Conservation (phyloP, 805 yeast species). For the Metschnikowia koreensis region DNA sequence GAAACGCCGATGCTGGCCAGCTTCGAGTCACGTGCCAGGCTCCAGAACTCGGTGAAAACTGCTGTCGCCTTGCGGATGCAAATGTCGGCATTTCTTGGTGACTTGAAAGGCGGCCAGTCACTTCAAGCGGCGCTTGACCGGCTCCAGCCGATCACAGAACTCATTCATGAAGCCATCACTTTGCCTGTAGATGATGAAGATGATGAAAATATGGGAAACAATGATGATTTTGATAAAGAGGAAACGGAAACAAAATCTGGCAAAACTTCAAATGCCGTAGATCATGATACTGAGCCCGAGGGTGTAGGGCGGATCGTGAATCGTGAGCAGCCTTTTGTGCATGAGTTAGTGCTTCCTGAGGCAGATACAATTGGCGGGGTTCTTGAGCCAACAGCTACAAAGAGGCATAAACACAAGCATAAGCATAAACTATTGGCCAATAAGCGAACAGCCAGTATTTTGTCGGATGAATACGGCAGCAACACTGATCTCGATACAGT, state of each 20-base stretch:
- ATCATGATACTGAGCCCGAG: constrained; percentile 47
- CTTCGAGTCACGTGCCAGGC: constrained; percentile 19
- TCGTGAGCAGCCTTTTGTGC: constrained; percentile 47
- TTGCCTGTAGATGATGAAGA: constrained; percentile 50
- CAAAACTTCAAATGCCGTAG: constrained; percentile 7
- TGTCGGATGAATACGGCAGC: constrained; percentile 15
- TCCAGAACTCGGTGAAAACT: constrained; percentile 36
- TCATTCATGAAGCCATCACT: constrained; percentile 47
- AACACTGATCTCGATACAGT: constrained; percentile 22
- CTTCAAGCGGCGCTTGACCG: constrained; percentile 52
- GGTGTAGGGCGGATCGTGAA: constrained; percentile 51
- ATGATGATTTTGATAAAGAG: background rate
- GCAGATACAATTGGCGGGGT: constrained; percentile 20
- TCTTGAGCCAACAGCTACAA: constrained; percentile 10
- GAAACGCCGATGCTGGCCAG: constrained; percentile 7
- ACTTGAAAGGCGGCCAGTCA: constrained; percentile 46
- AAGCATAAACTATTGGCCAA: background rate
- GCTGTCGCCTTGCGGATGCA: constrained; percentile 42
- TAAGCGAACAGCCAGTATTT: constrained; percentile 7
- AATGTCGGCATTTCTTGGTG: constrained; percentile 40
- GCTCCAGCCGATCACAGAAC: constrained; percentile 45
- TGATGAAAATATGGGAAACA: background rate
- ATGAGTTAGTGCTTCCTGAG: constrained; percentile 53
- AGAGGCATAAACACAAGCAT: constrained; percentile 5
- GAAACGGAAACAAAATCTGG: background rate